phyloP scores from a whole-genome alignment of 345 rosid genomes.

The Lepidium aucheri region DNA sequence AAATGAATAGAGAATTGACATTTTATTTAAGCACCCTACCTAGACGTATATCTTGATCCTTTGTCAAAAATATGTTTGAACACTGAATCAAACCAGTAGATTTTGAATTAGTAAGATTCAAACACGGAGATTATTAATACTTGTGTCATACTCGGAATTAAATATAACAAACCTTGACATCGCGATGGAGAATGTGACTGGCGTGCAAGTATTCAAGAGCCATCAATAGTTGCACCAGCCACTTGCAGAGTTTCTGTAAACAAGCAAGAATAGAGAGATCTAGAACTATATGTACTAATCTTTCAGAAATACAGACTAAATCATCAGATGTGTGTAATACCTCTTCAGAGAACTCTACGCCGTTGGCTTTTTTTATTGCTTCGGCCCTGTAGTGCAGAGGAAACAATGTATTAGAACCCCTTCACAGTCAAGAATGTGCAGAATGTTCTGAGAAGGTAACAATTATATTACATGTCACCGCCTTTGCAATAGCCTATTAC shows the following conservation, averaged over 20 bases:
- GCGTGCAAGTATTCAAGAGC: constrained; percentile 93
- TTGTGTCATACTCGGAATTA: neutral
- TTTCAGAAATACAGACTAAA: neutral
- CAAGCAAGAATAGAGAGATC: constrained; percentile 4
- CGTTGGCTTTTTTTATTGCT: constrained; percentile 90
- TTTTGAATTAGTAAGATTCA: neutral
- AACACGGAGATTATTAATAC: neutral
- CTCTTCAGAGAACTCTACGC: constrained; percentile 78
- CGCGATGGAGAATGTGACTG: constrained; percentile 93
- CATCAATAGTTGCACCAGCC: constrained; percentile 94
- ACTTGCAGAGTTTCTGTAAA: constrained; percentile 83
- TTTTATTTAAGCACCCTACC: constrained; percentile 43
- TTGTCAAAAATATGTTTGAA: constrained; percentile 93
- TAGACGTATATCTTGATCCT: constrained; percentile 81
- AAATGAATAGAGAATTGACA: neutral
- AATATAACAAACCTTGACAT: constrained; percentile 72
- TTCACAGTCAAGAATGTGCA: neutral
- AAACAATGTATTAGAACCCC: constrained; percentile 8
- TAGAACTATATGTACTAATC: neutral
- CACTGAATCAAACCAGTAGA: constrained; percentile 41
- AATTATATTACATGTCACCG: constrained; percentile 84
- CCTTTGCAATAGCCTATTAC: constrained; percentile 96
- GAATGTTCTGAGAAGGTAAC: constrained; percentile 16
- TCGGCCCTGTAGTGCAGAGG: constrained; percentile 58
- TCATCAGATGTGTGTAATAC: neutral